phyloP scores from a whole-genome alignment of 345 rosid genomes.

The Diplotaxis tenuifolia region DNA sequence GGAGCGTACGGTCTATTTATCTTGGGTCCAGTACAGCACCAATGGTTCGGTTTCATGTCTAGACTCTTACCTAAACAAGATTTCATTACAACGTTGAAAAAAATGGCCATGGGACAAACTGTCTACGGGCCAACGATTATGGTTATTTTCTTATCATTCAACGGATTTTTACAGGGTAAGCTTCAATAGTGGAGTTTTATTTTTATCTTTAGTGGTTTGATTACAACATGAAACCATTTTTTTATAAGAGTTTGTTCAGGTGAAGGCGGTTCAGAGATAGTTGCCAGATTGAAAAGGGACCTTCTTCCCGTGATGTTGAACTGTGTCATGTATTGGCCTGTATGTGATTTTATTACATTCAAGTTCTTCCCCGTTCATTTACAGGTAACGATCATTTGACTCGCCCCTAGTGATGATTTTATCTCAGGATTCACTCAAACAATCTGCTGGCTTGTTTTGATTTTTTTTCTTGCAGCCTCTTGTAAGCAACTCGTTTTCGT shows the following conservation, averaged over 20 bases:
- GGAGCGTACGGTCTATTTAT: constrained; percentile 70
- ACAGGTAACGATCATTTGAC: no score
- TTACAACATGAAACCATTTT: no score
- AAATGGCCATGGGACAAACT: constrained; percentile 72
- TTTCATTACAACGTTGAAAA: constrained; percentile 67
- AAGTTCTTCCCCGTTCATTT: constrained; percentile 76
- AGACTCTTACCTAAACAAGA: constrained; percentile 65
- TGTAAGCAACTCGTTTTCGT: constrained; percentile 84
- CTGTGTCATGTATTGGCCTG: constrained; percentile 86
- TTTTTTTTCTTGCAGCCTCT: constrained; percentile 54
- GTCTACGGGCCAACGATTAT: constrained; percentile 79
- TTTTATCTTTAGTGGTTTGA: no score
- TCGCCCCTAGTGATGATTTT: no score
- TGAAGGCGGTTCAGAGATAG: constrained; percentile 55
- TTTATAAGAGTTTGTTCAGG: constrained; percentile 56
- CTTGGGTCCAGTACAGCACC: constrained; percentile 73
- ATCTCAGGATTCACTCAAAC: no score
- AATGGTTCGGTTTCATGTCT: constrained; percentile 79
- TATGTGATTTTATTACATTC: constrained; percentile 86
- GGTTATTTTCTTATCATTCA: constrained; percentile 62
- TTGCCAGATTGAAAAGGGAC: constrained; percentile 76
- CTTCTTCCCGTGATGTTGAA: constrained; percentile 62
- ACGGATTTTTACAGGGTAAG: constrained; percentile 83
- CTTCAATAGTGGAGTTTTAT: not conserved
- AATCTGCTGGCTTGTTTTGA: not conserved